Conservation (phyloP, 805 yeast species). For the Ogataea siamensis region DNA sequence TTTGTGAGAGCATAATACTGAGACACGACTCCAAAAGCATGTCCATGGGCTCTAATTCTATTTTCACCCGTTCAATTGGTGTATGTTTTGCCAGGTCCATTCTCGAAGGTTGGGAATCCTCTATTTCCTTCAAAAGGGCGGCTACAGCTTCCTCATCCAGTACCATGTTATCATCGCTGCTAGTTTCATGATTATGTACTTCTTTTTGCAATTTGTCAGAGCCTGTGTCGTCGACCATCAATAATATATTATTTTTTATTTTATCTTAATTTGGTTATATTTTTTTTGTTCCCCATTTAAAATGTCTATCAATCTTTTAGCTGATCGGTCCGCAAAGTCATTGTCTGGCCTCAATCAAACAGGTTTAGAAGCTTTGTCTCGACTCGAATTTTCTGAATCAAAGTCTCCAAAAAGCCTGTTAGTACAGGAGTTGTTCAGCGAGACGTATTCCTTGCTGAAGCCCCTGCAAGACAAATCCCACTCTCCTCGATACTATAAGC, state of each 20-base stretch:
- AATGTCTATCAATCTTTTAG: conserved; percentile 19
- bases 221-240: conserved; percentile 7
- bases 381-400: conserved; percentile 11
- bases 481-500: conserved; percentile 1
- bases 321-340: conserved; percentile 15
- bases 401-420: conserved; percentile 5
- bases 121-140: conserved; percentile 3
- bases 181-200: conserved; percentile 1
- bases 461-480: conserved; percentile 18
- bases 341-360: conserved; percentile 15
- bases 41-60: conserved; percentile 32
- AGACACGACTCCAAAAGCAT: conserved; percentile 34
- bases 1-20: conserved; percentile 35
- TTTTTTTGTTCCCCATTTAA: neutral
- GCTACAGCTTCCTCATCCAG: conserved; percentile 1
- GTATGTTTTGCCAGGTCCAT: conserved; percentile 5
- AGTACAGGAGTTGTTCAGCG: conserved; percentile 18
- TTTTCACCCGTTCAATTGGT: conserved; percentile 4
- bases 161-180: neutral
- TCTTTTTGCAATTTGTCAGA: neutral
- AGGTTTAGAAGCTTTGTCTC: conserved; percentile 16
- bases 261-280: neutral
- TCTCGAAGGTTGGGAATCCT: conserved; percentile 2
- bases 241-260: conserved; percentile 1
- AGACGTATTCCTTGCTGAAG: conserved; percentile 15